Base-by-base conservation (phyloP, 495 filamentous ascomycete genomes). In the Penicillium turbatum region DNA sequence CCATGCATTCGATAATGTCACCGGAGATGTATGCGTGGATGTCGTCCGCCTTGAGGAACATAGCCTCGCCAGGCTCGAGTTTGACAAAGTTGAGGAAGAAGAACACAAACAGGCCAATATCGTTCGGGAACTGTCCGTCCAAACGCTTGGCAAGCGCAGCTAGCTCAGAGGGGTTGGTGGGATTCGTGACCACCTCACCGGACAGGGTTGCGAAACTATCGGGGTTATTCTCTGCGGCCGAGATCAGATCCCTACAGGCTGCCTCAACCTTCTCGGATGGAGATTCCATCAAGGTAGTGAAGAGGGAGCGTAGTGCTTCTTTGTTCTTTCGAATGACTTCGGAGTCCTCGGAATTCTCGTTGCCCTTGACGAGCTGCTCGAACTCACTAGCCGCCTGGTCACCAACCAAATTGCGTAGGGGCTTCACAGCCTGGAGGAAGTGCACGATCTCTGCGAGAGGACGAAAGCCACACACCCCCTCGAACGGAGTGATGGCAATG, bases 1-100 rank as follows among this genome's bases (percentile, higher is more conserved):
- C 93, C 93, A 98, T 98, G 78, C 93, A 97, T 72, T 98, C 93
- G 60, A 98, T 90, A 61, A 98, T 96, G 54, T 98, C 93, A 39
- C 93, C 93, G 21, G 86, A 90, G 30, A 98, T 78, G 68, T 98
- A 98, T 16, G 93, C 93, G 66, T 98, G 93, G 55, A 97, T 96
- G 60, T 97, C 93, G 62, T 98, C 90, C 13, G 93, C 93, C 61
- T 88, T 89, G 19, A 98, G 75, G 73, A 97, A 98, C 79, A 98
- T 90, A 13, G 92, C 93, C 69, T 98, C 92, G 30, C 93, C 93
- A 8, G 90, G 81, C 15, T 85, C 74, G 11, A 98, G 77, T 58
- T 81, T 82, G 61, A 92, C 83, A 59, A 88, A 90, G 74, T 92
- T 92, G 44, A 91, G 79, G 72, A 90, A 87, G 73, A 92, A 89